A percentile compares a stretch with the other conserved stretches of the same genome.
Conservation (phyloP, 2,329 filamentous ascomycete species). For the Helotiales sp. region DNA sequence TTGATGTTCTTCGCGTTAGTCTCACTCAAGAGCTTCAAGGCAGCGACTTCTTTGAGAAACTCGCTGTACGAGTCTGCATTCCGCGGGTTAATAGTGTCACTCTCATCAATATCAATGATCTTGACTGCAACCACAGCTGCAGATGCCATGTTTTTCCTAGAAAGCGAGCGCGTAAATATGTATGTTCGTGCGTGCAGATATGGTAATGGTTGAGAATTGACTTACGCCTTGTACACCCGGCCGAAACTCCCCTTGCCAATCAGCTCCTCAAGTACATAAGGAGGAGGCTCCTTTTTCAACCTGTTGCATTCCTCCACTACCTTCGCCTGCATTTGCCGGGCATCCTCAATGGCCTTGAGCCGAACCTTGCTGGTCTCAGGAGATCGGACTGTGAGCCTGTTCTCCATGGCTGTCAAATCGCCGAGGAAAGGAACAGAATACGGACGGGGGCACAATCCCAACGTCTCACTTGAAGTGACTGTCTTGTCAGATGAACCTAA, state of each 20-base stretch:
- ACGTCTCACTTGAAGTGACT: not conserved
- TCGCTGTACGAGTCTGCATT: conserved; percentile 71
- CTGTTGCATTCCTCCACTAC: conserved; percentile 67
- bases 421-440: no score
- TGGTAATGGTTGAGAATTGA: conserved; percentile 10
- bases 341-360: conserved; percentile 61
- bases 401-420: not conserved
- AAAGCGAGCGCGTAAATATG: conserved; percentile 16
- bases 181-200: conserved; percentile 14
- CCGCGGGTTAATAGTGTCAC: conserved; percentile 69
- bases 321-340: conserved; percentile 68
- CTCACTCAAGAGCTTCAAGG: conserved; percentile 74
- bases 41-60: conserved; percentile 70
- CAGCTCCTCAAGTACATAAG: conserved; percentile 71
- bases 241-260: conserved; percentile 79
- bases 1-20: conserved; percentile 81
- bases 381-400: conserved; percentile 18
- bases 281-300: conserved; percentile 63
- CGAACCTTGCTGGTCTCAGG: conserved; percentile 30
- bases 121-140: conserved; percentile 72
- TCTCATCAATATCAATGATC: conserved; percentile 83
- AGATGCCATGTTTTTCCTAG: conserved; percentile 42
- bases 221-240: conserved; percentile 69
- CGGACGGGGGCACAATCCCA: not conserved
- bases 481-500: not conserved